Evolutionary conservation across 163 green algal genomes (phyloP), one percentile per base, ranked within the genome.

Genomic region (Prototheca wickerhamii): DNA sequence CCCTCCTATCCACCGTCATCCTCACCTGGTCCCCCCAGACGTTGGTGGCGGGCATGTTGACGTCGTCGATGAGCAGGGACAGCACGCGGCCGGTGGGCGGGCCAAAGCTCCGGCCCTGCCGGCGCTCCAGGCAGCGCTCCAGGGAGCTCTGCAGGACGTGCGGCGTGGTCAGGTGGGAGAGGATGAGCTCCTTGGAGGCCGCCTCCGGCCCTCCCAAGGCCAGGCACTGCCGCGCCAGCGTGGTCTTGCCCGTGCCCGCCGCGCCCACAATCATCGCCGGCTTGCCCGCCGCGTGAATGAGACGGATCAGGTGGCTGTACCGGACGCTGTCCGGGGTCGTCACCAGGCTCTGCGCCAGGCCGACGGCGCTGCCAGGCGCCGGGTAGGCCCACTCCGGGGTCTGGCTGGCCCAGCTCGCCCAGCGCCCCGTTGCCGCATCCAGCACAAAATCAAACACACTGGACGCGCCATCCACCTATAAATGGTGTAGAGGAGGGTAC

Each of bases 201-300:
- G 58, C 37, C 63, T 5, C 60, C 15, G 34, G 28, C 20, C 37
- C 46, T 34, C n/a, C 25, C 28, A 59, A 33, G 2, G 61, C 50
- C 55, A 96, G 79, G 76, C 92, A 96, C 79, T 91, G 84, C 58
- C 87, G 91, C 65, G 96, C 82, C 26, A 78, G 84, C 25, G 73
- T 84, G 4, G 91, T 96, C 85, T 97, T 97, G 72, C 87, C 91
- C 1, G 91, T 96, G 29, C 91, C 91, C 21, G 90, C 79, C 3
- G 78, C 82, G 40, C 90, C 89, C 21, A 97, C 88, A 64, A 96
- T 78, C 60, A 87, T 57, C 21, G 53, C 46, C 7, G 75, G 69
- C 67, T 84, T 83, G 51, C 73, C 60, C 28, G 76, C 72, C 20
- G 52, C 58, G 56, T 76, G 71, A 28, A 75, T 53, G 50, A 88